Conservation (phyloP, 2,329 filamentous ascomycete genomes). For the Tolypocladium inflatum region DNA sequence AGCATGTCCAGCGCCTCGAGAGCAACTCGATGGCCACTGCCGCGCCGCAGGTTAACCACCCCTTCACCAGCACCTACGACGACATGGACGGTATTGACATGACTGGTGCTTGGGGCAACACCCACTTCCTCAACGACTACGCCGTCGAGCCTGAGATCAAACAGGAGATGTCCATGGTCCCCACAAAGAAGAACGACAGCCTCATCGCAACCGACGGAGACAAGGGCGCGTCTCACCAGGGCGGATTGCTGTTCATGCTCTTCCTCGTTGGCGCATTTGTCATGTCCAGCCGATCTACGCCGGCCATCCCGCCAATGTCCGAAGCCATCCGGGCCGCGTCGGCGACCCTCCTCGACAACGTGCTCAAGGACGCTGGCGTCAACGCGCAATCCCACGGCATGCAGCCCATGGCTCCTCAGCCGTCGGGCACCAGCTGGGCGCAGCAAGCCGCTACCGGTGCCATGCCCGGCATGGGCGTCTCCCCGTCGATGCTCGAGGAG, state of each 20-base stretch:
- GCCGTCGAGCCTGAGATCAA: slow-evolving; percentile 52
- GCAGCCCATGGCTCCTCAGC: slow-evolving; percentile 38
- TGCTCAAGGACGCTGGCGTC: slow-evolving; percentile 72
- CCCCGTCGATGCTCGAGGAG: slow-evolving; percentile 54
- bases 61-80: slow-evolving; percentile 62
- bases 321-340: slow-evolving; percentile 74
- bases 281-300: slow-evolving; percentile 69
- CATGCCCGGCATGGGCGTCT: slow-evolving; percentile 34
- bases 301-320: slow-evolving; percentile 66
- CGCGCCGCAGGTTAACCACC: slow-evolving; percentile 38
- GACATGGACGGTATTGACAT: slow-evolving; percentile 81
- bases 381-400: slow-evolving; percentile 30
- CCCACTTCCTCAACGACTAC: slow-evolving; percentile 62
- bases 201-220: slow-evolving; percentile 36
- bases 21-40: slow-evolving; percentile 33
- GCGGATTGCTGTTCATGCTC: slow-evolving; percentile 84
- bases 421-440: slow-evolving; percentile 41
- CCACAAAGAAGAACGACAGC: slow-evolving; percentile 39
- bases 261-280: slow-evolving; percentile 95
- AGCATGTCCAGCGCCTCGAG: slow-evolving; percentile 63
- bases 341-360: slow-evolving; percentile 66
- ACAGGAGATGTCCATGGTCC: slow-evolving; percentile 45
- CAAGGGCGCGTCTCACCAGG: slow-evolving; percentile 60
- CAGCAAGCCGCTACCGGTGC: slow-evolving; percentile 29
- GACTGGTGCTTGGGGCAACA: slow-evolving; percentile 72